Evolutionary conservation across 257 asterid genomes (phyloP).

Genomic region (Galeopsis tetrahit): DNA sequence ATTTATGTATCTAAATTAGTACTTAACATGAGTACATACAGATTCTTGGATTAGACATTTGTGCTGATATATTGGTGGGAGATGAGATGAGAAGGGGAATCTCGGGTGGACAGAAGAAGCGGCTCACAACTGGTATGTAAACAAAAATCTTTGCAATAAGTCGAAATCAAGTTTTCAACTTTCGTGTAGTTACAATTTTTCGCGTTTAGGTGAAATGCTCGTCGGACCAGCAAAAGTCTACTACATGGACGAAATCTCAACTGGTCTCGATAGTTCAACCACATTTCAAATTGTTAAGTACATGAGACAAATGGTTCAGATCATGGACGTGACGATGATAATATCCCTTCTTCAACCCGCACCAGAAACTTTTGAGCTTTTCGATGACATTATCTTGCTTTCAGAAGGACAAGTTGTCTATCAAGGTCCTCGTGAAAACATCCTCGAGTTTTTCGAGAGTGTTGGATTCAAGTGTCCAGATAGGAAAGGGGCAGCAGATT

Average conservation of each 20-base stretch:
- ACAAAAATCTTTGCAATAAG: background rate
- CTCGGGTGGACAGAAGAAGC: conserved; percentile 97
- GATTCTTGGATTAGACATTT: conserved; percentile 94
- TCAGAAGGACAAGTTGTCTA: conserved; percentile 82
- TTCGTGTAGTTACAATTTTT: background rate
- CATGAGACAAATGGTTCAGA: conserved; percentile 95
- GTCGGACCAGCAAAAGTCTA: conserved; percentile 96
- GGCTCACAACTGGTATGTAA: conserved; percentile 82
- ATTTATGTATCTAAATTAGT: conserved; percentile 5
- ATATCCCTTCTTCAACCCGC: conserved; percentile 97
- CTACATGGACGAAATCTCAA: conserved; percentile 98
- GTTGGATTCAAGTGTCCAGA: conserved; percentile 94
- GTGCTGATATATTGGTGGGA: conserved; percentile 91
- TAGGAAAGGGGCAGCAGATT: conserved; percentile 93
- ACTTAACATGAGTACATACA: conserved; percentile 35
- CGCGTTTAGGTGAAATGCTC: conserved; percentile 81
- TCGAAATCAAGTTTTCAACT: background rate
- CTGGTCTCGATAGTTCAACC: conserved; percentile 96
- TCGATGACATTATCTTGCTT: conserved; percentile 81
- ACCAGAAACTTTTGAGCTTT: conserved; percentile 90
- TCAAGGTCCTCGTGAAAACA: conserved; percentile 92
- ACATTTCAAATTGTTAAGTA: conserved; percentile 81
- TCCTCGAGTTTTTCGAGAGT: conserved; percentile 75
- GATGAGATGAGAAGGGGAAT: conserved; percentile 94
- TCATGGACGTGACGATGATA: conserved; percentile 88